These are phyloP conservation scores for Shiraia sp. DNA, from an alignment of 2,329 filamentous ascomycete genomes.

Conservation along the genomic window DNA sequence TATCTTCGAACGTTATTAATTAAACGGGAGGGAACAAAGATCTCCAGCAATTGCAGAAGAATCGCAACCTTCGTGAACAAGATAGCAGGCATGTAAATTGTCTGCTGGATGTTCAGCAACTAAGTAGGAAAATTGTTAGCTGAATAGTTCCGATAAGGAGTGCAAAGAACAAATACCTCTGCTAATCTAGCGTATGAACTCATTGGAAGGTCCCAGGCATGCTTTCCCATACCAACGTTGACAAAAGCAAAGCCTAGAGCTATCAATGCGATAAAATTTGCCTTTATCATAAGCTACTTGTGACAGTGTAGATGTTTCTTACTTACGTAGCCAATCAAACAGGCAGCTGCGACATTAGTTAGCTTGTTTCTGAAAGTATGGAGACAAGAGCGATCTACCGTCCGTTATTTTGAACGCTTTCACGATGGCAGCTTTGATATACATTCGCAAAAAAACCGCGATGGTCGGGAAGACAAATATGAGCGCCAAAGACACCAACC, in stretches of 20 bases:
- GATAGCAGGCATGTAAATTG: constrained; percentile 4
- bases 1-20: neutral
- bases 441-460: neutral
- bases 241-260: constrained; percentile 1
- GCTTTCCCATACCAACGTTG: constrained; percentile 3
- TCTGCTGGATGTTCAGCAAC: constrained; percentile 2
- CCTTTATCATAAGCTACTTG: neutral
- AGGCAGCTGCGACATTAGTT: neutral
- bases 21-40: neutral
- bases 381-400: neutral
- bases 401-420: neutral
- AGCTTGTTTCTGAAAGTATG: neutral
- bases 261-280: constrained; percentile 1
- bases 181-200: constrained; percentile 2
- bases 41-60: constrained; percentile 2
- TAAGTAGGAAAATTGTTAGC: neutral
- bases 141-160: neutral
- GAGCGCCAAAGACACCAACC: constrained; percentile 1
- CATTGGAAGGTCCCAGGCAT: constrained; percentile 2
- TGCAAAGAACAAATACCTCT: neutral
- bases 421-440: constrained; percentile 1
- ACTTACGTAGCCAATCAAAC: constrained; percentile 1
- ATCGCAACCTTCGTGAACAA: constrained; percentile 1
- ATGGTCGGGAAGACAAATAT: neutral
- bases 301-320: neutral